Evolutionary conservation across 2,329 filamentous ascomycete species (phyloP).

Genomic region (Colletotrichum sojae): DNA sequence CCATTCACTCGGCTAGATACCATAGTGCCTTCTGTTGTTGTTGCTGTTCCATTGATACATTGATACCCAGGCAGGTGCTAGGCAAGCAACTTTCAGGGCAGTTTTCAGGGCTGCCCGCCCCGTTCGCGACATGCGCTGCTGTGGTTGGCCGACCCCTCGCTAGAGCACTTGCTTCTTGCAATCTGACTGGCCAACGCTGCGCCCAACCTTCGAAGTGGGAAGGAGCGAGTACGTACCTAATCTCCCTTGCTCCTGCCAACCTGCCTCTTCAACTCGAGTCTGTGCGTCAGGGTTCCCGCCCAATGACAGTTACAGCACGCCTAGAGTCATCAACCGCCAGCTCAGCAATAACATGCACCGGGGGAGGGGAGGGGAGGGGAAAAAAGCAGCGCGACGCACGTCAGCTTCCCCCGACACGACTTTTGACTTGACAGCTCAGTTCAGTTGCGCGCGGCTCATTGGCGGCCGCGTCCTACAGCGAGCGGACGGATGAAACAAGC

Average conservation of each 20-base stretch:
- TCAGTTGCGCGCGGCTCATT: slow-evolving; percentile 38
- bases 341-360: slow-evolving; percentile 24
- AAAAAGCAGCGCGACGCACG: slow-evolving; percentile 28
- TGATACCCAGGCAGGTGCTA: no score
- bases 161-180: slow-evolving; percentile 26
- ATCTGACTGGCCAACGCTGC: slow-evolving; percentile 26
- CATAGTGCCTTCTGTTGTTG: neutral
- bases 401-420: slow-evolving; percentile 20
- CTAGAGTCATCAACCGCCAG: slow-evolving; percentile 29
- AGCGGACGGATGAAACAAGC: slow-evolving; percentile 37
- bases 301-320: slow-evolving; percentile 7
- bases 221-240: slow-evolving; percentile 14
- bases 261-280: slow-evolving; percentile 4
- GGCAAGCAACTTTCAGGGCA: neutral
- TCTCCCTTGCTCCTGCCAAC: slow-evolving; percentile 26
- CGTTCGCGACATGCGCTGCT: neutral
- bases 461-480: slow-evolving; percentile 25
- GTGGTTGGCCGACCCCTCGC: slow-evolving; percentile 1
- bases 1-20: slow-evolving; percentile 14
- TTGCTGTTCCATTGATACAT: no score
- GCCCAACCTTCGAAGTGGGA: neutral
- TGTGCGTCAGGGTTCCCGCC: slow-evolving; percentile 3
- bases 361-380: neutral
- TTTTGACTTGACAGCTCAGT: neutral
- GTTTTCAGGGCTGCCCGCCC: neutral